A percentile compares a stretch with the other conserved stretches of the same genome.
Evolutionary conservation across 805 yeast species (phyloP).

Genomic region (Nakazawaea siamensis): DNA sequence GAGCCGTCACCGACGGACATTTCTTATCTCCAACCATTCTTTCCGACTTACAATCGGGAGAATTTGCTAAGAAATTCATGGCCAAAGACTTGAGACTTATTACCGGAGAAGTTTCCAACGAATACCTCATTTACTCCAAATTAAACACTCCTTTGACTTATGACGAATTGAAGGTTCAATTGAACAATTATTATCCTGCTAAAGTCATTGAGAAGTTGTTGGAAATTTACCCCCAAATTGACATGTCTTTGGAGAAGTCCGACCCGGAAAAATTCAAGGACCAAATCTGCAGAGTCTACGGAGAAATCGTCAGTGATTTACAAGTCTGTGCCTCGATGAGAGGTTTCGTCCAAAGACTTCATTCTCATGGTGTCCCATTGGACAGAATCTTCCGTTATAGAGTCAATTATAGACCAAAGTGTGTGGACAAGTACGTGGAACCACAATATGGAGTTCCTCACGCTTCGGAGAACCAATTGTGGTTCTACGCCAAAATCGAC

Average conservation of each 20-base stretch:
- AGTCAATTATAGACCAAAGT: constrained; percentile 11
- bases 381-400: constrained; percentile 12
- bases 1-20: constrained; percentile 32
- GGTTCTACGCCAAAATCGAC: constrained; percentile 24
- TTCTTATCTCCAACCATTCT: constrained; percentile 25
- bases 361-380: constrained; percentile 12
- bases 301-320: constrained; percentile 27
- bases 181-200: constrained; percentile 30
- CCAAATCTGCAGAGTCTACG: constrained; percentile 21
- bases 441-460: constrained; percentile 12
- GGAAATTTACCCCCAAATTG: constrained; percentile 12
- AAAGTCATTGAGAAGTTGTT: constrained; percentile 18
- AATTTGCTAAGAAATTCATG: constrained; percentile 18
- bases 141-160: constrained; percentile 23
- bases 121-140: constrained; percentile 22
- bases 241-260: constrained; percentile 8
- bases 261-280: constrained; percentile 14
- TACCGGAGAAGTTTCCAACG: constrained; percentile 30
- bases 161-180: constrained; percentile 22
- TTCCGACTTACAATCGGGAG: constrained; percentile 24
- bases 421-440: constrained; percentile 9
- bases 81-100: constrained; percentile 18
- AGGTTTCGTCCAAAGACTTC: constrained; percentile 24
- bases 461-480: constrained; percentile 13
- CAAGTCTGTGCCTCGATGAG: constrained; percentile 31